Evolutionary conservation across 768 basidiomycete species (phyloP).

Genomic region (Trametes gibbosa): DNA sequence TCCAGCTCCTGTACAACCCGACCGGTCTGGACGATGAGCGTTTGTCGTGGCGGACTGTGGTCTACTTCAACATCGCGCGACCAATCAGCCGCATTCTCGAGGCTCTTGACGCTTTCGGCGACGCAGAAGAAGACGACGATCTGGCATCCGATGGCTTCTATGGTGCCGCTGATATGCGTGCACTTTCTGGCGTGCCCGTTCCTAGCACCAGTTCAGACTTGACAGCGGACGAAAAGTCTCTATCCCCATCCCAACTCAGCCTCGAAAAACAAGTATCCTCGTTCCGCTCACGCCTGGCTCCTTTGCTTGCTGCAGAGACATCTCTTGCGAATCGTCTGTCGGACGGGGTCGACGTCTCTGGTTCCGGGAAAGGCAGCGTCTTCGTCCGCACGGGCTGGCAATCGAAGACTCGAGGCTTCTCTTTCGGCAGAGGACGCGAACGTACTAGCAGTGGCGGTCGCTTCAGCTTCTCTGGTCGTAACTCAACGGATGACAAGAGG

Average conservation of each 20-base stretch:
- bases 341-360: slow-evolving; percentile 68
- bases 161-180: slow-evolving; percentile 5
- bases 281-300: slow-evolving; percentile 56
- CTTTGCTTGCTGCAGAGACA: slow-evolving; percentile 58
- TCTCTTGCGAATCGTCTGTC: slow-evolving; percentile 70
- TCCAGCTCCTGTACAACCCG: slow-evolving; percentile 77
- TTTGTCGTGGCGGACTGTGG: slow-evolving; percentile 73
- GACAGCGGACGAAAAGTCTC: slow-evolving; percentile 4
- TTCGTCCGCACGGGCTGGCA: slow-evolving; percentile 85
- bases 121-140: slow-evolving; percentile 50
- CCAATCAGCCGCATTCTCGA: slow-evolving; percentile 40
- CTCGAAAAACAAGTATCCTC: slow-evolving; percentile 23
- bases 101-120: slow-evolving; percentile 31
- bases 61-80: slow-evolving; percentile 71
- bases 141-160: slow-evolving; percentile 39
- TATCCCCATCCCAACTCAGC: slow-evolving; percentile 18
- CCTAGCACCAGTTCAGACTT: slow-evolving; percentile 2
- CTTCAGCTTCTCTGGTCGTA: slow-evolving; percentile 25
- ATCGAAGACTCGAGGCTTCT: slow-evolving; percentile 50
- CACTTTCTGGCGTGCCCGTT: slow-evolving; percentile 2
- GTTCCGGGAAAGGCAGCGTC: slow-evolving; percentile 68
- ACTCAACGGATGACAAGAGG: slow-evolving; percentile 27
- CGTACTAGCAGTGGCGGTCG: slow-evolving; percentile 29
- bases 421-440: slow-evolving; percentile 32
- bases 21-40: slow-evolving; percentile 67